These are phyloP conservation scores for Umbilicus rupestris DNA, from an alignment of 164 flowering plant species.

Conservation along the genomic window DNA sequence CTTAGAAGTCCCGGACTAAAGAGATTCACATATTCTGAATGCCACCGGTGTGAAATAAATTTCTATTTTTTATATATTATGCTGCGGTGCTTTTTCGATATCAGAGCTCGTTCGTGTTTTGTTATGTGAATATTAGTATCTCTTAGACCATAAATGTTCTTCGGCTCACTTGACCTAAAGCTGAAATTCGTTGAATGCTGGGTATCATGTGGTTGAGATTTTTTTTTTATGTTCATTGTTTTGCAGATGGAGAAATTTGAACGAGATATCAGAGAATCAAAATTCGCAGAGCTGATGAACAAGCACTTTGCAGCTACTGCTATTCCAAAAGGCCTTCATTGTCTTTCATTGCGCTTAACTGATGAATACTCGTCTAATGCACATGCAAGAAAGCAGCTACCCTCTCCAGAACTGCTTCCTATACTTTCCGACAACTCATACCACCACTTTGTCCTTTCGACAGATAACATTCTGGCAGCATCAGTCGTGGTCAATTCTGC, in stretches of 20 bases:
- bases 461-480: conserved; percentile 96
- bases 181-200: neutral
- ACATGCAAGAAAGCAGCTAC: conserved; percentile 86
- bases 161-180: too few relatives aligned
- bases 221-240: neutral
- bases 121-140: too few relatives aligned
- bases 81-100: too few relatives aligned
- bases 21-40: too few relatives aligned
- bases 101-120: too few relatives aligned
- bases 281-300: conserved; percentile 79
- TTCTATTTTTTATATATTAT: too few relatives aligned
- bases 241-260: conserved; percentile 84
- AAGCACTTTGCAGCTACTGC: conserved; percentile 96
- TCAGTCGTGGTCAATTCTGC: conserved; percentile 88
- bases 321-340: conserved; percentile 84
- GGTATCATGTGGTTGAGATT: neutral
- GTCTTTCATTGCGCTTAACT: conserved; percentile 89
- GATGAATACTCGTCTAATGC: conserved; percentile 99
- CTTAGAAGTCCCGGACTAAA: too few relatives aligned
- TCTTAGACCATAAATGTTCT: too few relatives aligned
- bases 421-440: conserved; percentile 77
- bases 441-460: conserved; percentile 74
- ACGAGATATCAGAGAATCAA: conserved; percentile 67
- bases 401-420: conserved; percentile 89
- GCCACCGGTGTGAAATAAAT: too few relatives aligned